Evolutionary conservation across 2,329 filamentous ascomycete species (phyloP).

Genomic region (Bipolaris bicolor): DNA sequence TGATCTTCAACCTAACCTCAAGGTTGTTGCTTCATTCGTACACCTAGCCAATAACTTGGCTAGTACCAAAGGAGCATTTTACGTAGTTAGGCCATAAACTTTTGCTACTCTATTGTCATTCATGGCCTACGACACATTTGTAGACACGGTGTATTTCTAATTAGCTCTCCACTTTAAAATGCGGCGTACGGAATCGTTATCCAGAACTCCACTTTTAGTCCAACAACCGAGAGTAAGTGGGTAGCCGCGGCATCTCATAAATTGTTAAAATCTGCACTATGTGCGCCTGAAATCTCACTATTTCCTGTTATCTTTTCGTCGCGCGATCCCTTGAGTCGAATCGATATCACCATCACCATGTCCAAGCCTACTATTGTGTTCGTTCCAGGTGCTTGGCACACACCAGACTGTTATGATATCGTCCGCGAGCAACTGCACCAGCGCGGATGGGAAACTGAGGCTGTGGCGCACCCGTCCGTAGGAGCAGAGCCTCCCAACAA

Average conservation of each 20-base stretch:
- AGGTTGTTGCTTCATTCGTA: too few species aligned
- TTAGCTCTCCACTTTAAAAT: too few species aligned
- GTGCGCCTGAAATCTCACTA: not conserved
- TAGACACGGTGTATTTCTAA: too few species aligned
- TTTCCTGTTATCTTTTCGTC: not conserved
- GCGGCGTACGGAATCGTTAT: too few species aligned
- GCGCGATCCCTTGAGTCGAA: not conserved
- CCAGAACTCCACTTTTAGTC: too few species aligned
- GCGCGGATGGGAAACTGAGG: slow-evolving; percentile 8
- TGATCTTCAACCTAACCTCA: too few species aligned
- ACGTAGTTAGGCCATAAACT: too few species aligned
- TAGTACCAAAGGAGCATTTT: too few species aligned
- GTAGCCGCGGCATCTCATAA: not conserved
- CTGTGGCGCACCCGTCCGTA: slow-evolving; percentile 5
- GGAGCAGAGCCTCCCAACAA: slow-evolving; percentile 10
- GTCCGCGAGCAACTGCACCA: slow-evolving; percentile 5
- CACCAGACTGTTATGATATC: slow-evolving; percentile 4
- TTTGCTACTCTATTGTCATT: too few species aligned
- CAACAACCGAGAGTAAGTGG: too few species aligned
- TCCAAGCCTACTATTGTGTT: slow-evolving; percentile 6
- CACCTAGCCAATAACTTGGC: too few species aligned
- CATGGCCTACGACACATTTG: too few species aligned
- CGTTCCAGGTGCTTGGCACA: slow-evolving; percentile 3
- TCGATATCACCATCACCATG: not conserved
- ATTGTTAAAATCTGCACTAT: not conserved